Base-by-base conservation (phyloP, 805 yeast genomes). In the Candida awuae region DNA sequence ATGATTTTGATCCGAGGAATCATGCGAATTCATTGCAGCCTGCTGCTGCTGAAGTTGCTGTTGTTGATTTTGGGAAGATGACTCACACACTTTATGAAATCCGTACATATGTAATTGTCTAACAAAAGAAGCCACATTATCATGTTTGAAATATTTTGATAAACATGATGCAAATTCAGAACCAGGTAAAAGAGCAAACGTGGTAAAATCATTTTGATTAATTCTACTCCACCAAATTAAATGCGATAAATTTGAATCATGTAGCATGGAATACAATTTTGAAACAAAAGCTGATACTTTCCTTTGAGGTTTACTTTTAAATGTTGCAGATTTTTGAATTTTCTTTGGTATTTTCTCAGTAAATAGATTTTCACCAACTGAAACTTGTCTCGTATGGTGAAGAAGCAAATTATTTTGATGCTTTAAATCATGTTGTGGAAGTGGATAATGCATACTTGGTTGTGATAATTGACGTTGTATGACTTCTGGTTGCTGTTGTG, bases 51-150 rank as follows among this genome's bases (percentile, higher is more conserved):
- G 14, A 25, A 31, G n/a, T 28, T 21, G 10, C 18, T 52, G 31
- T 42, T 45, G 34, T 55, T 41, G 22, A 44, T 53, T 14, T 66
- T 67, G 28, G n/a, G 10, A 25, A 25, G 10, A 12, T 9, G 28
- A 25, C 43, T 73, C 77, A 44, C 64, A 73, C 6, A 74, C 79
- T 62, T 88, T 87, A 60, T 88, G 96, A 65, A 88, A 87, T 1
- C 96, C 96, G 58, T 87, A 87, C 97, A 88, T 90, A 65, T 90
- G 95, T 33, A 88, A 66, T 61, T 90, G 97, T 34, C 97, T 75
- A 26, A 90, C 95, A 65, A 90, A 90, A 44, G 90, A 79, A 18
- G 95, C 86, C 21, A 88, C 86, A 55, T 90, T 90, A 4, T 94
- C 94, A 63, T 88, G 97, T 58, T 90, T 90, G 68, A 90, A 88